Conservation (phyloP, 2,329 filamentous ascomycete genomes). For the Ilyonectria destructans region DNA sequence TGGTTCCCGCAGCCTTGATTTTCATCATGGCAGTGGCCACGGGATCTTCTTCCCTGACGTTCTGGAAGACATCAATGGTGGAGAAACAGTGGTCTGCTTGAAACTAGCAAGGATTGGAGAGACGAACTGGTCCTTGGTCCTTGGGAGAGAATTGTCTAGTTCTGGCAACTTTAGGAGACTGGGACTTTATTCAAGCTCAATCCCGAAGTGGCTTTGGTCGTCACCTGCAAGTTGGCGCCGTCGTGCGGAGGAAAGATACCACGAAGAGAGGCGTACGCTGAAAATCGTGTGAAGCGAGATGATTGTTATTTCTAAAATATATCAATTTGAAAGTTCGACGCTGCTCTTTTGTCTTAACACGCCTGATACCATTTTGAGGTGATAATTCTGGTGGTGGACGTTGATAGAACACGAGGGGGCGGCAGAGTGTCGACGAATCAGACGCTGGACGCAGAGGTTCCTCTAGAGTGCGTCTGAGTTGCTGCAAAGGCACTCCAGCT, state of each 20-base stretch:
- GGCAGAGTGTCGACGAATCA: too few species aligned
- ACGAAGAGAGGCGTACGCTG: conserved; percentile 24
- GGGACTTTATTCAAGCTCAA: conserved; percentile 4
- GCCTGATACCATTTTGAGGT: too few species aligned
- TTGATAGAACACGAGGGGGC: too few species aligned
- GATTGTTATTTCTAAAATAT: too few species aligned
- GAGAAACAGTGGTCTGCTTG: conserved; percentile 13
- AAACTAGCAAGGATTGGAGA: conserved; percentile 23
- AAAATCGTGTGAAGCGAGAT: conserved; percentile 9
- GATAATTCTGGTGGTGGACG: too few species aligned
- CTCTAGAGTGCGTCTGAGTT: background rate
- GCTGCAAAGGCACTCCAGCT: background rate
- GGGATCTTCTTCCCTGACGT: conserved; percentile 16
- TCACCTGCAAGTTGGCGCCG: conserved; percentile 20
- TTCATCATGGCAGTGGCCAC: conserved; percentile 13
- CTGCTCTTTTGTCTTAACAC: too few species aligned
- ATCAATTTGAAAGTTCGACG: too few species aligned
- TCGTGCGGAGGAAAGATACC: conserved; percentile 20
- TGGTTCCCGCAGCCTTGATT: background rate
- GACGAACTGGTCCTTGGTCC: conserved; percentile 21
- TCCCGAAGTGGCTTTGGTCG: conserved; percentile 27
- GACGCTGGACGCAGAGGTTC: background rate
- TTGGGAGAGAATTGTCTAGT: background rate
- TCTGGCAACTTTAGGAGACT: conserved; percentile 17
- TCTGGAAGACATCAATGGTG: conserved; percentile 16